Evolutionary conservation across 495 filamentous ascomycete genomes (phyloP), one percentile per base, ranked within the genome.

Genomic region (Pseudoneurospora amorphoporcata): DNA sequence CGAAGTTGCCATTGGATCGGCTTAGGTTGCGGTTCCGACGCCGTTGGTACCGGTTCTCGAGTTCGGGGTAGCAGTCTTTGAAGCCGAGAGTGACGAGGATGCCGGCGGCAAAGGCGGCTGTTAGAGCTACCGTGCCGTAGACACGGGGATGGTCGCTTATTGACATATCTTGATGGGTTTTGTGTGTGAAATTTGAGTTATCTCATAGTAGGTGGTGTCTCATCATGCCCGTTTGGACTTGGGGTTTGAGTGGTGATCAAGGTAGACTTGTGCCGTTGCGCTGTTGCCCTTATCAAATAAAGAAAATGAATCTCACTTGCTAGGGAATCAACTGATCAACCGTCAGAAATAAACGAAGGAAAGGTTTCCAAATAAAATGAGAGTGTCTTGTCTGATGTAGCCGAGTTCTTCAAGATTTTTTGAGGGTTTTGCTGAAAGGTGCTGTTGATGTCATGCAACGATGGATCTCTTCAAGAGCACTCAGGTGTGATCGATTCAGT

Each of bases 61-160:
- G 83, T 72, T 91, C 89, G 5, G 91, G 88, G 77, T 91, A 92
- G 32, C 93, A 74, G 73, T 94, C 91, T 77, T 92, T 93, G 82
- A 91, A 90, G 61, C 89, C 88, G 1, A 94, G 78, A 0, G 93
- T 93, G 43, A 92, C 77, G 43, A 92, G 79, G 68, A 93, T 86
- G 17, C 93, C 94, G 19, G 91, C 87, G 41, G 89, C 76, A 75
- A 97, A 96, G 71, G 92, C 93, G 4, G 88, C 83, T 45, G 89
- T 84, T 39, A 93, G 79, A 69, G 85, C 87, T 39, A 84, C 87
- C 3, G 86, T 86, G 83, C 86, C 85, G 76, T 88, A 88, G 72
- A 81, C 86, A 73, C 81, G 81, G 4, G 87, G 87, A 68, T 88
- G 84, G 72, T 87, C 85, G 79, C 79, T 86, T 45, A 88, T 74